Percentiles rank a stretch among this genome's conserved stretches.
Evolutionary conservation across 2,329 filamentous ascomycete species (phyloP).

Genomic region (Pyrenophora tritici-repentis): DNA sequence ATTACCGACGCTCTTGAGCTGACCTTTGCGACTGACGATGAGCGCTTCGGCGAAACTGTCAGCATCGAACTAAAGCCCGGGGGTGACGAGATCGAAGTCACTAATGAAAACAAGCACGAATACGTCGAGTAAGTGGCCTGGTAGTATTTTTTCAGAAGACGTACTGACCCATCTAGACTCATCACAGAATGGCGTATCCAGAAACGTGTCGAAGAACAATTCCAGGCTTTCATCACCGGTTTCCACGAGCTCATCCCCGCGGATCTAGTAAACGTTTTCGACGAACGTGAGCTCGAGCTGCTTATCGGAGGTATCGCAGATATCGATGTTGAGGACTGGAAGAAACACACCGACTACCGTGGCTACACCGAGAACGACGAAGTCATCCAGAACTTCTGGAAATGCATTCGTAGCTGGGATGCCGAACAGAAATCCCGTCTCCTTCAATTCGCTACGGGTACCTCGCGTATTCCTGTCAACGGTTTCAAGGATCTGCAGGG

Average conservation of each 20-base stretch:
- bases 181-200: constrained; percentile 99
- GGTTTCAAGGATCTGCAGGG: constrained; percentile 99
- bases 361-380: constrained; percentile 98
- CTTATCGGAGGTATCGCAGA: constrained; percentile 99
- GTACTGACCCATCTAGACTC: constrained; percentile 57
- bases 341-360: constrained; percentile 99
- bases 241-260: constrained; percentile 98
- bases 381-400: constrained; percentile 99
- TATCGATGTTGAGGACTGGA: constrained; percentile 99
- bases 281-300: constrained; percentile 94
- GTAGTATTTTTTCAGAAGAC: not conserved
- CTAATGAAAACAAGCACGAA: constrained; percentile 98
- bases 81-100: constrained; percentile 91
- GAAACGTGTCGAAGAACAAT: constrained; percentile 97
- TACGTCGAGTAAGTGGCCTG: constrained; percentile 77
- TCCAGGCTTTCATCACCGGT: constrained; percentile 94
- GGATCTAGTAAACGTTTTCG: constrained; percentile 97
- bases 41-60: constrained; percentile 91
- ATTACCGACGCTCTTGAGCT: constrained; percentile 94
- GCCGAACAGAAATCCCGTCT: constrained; percentile 97
- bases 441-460: constrained; percentile 95
- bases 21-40: constrained; percentile 96
- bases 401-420: constrained; percentile 94
- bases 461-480: constrained; percentile 96
- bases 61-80: constrained; percentile 92